Evolutionary conservation across 257 asterid species (phyloP).

Genomic region (Lycium barbarum): DNA sequence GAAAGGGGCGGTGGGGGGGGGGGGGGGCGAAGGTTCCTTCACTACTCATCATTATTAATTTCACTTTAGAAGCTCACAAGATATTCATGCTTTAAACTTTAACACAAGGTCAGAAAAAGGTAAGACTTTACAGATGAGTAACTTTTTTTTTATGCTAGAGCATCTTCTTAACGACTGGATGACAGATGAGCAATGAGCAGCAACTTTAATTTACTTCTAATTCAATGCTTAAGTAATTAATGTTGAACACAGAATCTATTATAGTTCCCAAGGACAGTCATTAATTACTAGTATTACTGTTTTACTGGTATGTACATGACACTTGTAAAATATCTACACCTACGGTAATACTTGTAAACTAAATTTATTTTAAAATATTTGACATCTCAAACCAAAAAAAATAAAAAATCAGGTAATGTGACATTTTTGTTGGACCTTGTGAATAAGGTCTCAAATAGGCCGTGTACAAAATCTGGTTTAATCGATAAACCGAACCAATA

Average conservation of each 20-base stretch:
- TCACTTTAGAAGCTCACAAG: not conserved
- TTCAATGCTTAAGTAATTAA: constrained; percentile 25
- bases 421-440: no score
- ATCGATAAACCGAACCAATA: no score
- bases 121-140: not conserved
- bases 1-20: not conserved
- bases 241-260: not conserved
- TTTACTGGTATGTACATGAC: not conserved
- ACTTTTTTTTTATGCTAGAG: not conserved
- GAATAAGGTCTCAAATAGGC: no score
- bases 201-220: not conserved
- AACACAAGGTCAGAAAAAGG: constrained; percentile 6
- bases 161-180: constrained; percentile 18
- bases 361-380: no score
- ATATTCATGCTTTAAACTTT: not conserved
- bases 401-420: no score
- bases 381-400: no score
- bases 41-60: not conserved
- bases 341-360: not conserved
- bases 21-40: not conserved
- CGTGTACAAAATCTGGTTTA: no score
- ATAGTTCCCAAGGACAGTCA: constrained; percentile 1
- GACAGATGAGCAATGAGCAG: constrained; percentile 4
- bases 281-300: not conserved
- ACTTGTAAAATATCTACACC: not conserved